Evolutionary conservation across 202 grass and related monocot genomes (phyloP).

Genomic region (Dendrocalamus latiflorus): DNA sequence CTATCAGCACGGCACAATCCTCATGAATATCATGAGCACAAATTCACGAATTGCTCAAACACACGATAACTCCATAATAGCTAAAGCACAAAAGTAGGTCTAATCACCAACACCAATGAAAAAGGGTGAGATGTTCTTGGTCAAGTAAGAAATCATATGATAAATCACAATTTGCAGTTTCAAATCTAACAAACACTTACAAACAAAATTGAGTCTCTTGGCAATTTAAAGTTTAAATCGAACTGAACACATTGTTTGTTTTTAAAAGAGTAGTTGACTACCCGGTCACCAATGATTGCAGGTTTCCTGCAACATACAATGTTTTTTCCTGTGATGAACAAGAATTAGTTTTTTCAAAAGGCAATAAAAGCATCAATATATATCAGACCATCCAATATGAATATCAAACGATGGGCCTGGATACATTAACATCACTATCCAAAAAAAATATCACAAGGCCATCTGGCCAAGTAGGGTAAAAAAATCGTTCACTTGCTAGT

Average conservation of each 20-base stretch:
- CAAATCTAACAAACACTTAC: not conserved
- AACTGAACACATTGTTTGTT: not conserved
- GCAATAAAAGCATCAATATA: not conserved
- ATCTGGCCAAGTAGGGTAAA: not conserved
- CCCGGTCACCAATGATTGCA: not conserved
- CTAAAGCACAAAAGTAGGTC: not conserved
- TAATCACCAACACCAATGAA: not conserved
- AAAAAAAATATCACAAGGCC: not conserved
- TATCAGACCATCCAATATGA: conserved; percentile 2
- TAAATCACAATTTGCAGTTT: not conserved
- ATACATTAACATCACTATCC: not conserved
- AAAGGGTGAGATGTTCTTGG: not conserved
- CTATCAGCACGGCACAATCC: conserved; percentile 33
- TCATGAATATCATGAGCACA: not conserved
- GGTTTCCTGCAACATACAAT: not conserved
- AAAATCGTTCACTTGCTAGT: not conserved
- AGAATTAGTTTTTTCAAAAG: not conserved
- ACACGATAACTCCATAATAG: not conserved
- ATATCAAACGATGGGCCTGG: not conserved
- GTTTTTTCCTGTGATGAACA: not conserved
- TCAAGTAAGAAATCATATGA: not conserved
- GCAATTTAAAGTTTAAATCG: not conserved
- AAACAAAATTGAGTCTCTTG: not conserved
- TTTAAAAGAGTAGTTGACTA: not conserved
- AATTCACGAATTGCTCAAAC: conserved; percentile 17